Base-by-base conservation (phyloP, 2,329 filamentous ascomycete genomes). In the Proliferodiscus dingleyae region DNA sequence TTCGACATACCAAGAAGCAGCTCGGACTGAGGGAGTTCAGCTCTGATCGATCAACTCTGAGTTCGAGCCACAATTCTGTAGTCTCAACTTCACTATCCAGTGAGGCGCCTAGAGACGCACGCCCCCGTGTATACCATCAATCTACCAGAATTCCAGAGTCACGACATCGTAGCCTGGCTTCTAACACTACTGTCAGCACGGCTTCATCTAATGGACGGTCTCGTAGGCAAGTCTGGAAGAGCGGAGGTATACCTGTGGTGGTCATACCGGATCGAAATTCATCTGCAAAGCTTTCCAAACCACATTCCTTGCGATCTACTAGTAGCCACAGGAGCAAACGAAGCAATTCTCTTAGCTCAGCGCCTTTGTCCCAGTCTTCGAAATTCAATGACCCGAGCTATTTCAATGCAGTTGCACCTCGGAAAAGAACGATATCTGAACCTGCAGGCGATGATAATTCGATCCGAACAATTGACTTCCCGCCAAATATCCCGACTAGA, bases 1-100 rank as follows among this genome's bases (percentile, higher is more conserved):
- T 85, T 47, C 74, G 81, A 4, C 80, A 84, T 59, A 73, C 81
- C 9, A 76, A 71, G 53, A 83, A 83, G 57, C 73, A 77, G 34
- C 64, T 64, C 7, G 64, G 65, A 1, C 56, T 81, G 45, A 70
- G 78, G 47, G 71, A 78, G 50, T 70, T 73, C 3, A 56, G 53
- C 37, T 61, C 60, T 6, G 58, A 59, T 28, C 57, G 56, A 15
- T 61, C 58, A n/a, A 52, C 47, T 6, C 39, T 51, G 24, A 70
- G 68, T 56, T 74, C 73, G 22, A 64, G 63, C 5, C 62, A 68
- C 8, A 68, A 66, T 11, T 73, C 71, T 2, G 55, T 68, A 10
- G 62, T 51, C 2, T 59, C 60, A 1, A 56, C 44, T 37, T 57
- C 59, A 29, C 47, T 37, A 18, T 46, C 46, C 15, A 21, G 32